phyloP scores from a whole-genome alignment of 345 rosid genomes.

The Schrenkiella parvula region DNA sequence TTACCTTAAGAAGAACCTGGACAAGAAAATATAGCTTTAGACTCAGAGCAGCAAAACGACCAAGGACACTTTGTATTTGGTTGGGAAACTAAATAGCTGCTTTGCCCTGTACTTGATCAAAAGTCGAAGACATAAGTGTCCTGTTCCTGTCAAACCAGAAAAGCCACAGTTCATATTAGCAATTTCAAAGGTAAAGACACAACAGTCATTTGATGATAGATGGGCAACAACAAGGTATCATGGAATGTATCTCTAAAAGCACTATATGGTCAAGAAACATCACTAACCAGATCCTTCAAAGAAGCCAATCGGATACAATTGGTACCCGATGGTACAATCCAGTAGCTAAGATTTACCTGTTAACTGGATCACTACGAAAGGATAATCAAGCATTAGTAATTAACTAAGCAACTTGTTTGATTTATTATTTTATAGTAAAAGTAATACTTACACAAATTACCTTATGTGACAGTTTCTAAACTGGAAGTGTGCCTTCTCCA shows the following conservation, averaged over 20 bases:
- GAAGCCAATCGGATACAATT: not conserved
- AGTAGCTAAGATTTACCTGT: constrained; percentile 1
- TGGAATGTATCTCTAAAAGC: not conserved
- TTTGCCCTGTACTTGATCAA: not conserved
- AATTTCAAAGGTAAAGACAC: not conserved
- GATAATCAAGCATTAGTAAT: not conserved
- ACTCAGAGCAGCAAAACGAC: not conserved
- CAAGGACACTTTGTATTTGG: not conserved
- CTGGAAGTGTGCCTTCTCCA: constrained; percentile 4
- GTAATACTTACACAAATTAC: not conserved
- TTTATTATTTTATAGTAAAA: not conserved
- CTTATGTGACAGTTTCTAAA: constrained; percentile 12
- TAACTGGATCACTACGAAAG: too few species aligned
- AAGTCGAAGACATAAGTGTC: not conserved
- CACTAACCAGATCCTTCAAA: not conserved
- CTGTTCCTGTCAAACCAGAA: not conserved
- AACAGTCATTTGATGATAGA: not conserved
- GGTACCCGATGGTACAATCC: constrained; percentile 1
- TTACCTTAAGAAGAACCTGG: constrained; percentile 5
- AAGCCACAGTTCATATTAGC: not conserved
- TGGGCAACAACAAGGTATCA: not conserved
- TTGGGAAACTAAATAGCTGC: not conserved
- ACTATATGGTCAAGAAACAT: not conserved
- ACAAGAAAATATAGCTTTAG: not conserved
- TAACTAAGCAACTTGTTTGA: not conserved